Conservation (phyloP, 2,329 filamentous ascomycete genomes). For the Thielaviopsis punctulata region DNA sequence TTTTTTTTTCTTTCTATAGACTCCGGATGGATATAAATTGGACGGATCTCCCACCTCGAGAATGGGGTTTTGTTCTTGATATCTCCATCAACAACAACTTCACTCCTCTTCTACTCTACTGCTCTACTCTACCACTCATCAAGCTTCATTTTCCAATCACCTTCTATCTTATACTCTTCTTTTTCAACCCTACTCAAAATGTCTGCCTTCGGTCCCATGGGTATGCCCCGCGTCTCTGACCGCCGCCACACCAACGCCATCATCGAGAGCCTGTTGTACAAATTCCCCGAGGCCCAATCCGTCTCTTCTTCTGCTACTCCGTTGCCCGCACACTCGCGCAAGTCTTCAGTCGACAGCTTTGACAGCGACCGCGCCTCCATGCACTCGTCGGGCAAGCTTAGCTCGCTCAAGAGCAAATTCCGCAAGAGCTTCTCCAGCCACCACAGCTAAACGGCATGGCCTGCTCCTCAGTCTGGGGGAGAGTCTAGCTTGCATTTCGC, state of each 20-base stretch:
- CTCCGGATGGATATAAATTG: background rate
- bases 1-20: too few relatives aligned
- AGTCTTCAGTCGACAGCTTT: background rate
- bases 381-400: background rate
- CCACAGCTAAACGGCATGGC: background rate
- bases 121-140: background rate
- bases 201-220: slow-evolving; percentile 9
- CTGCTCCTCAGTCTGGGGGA: background rate
- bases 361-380: background rate
- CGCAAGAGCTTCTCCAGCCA: slow-evolving; percentile 8
- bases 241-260: slow-evolving; percentile 13
- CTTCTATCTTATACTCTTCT: background rate
- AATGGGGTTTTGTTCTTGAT: background rate
- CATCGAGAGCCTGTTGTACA: slow-evolving; percentile 14
- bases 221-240: slow-evolving; percentile 11
- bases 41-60: background rate
- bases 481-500: background rate
- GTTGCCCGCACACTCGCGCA: background rate
- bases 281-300: slow-evolving; percentile 3
- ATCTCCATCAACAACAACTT: background rate
- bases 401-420: slow-evolving; percentile 7
- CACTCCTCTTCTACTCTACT: background rate
- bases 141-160: background rate
- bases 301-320: background rate
- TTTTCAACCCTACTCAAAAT: slow-evolving; percentile 1